A percentile compares a stretch with the other conserved stretches of the same genome.
Conservation (phyloP, 2,329 filamentous ascomycete species). For the Fusarium tjaetaba region DNA sequence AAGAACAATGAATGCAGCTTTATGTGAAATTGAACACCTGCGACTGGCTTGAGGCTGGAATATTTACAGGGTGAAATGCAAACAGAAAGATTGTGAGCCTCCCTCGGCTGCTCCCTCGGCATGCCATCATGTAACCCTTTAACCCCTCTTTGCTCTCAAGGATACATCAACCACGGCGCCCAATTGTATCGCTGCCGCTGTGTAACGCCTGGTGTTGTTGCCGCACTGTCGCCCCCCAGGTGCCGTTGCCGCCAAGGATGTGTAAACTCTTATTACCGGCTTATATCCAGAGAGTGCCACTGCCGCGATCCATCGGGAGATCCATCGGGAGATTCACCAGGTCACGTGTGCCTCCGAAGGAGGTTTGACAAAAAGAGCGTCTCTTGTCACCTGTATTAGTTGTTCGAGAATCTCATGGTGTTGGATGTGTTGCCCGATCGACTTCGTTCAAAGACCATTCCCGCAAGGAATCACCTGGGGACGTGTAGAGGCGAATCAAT, state of each 20-base stretch:
- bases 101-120: not conserved
- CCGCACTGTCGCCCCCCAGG: not conserved
- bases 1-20: fast-evolving
- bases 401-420: not conserved
- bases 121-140: not conserved
- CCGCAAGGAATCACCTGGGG: not conserved
- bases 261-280: fast-evolving
- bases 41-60: not conserved
- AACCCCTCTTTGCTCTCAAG: not conserved
- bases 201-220: not conserved
- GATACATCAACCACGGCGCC: no score
- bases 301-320: not conserved
- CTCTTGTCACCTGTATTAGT: no score
- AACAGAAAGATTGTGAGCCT: not conserved
- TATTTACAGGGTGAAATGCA: not conserved
- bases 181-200: not conserved
- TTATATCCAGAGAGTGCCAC: not conserved
- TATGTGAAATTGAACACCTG: not conserved
- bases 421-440: no score
- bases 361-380: not conserved
- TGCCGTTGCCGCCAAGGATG: not conserved
- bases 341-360: not conserved
- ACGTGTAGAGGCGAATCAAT: not conserved
- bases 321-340: not conserved
- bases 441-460: fast-evolving